Percentiles rank a stretch among this genome's conserved stretches.
Conservation (phyloP, 306 rosid genomes). For the Rubus idaeus region DNA sequence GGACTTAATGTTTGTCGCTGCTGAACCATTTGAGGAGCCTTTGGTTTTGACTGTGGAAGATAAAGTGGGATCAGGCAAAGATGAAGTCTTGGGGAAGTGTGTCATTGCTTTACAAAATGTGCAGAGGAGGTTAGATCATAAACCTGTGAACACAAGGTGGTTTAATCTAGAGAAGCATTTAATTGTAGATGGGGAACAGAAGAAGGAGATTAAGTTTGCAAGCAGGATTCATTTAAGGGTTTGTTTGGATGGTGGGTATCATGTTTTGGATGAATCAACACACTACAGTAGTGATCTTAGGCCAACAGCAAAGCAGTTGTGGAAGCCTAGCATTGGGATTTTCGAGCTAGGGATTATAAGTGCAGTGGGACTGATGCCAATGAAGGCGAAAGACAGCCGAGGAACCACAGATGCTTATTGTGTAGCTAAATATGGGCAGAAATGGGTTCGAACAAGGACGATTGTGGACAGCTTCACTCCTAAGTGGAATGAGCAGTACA, state of each 20-base stretch:
- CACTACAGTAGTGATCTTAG: slow-evolving; percentile 90
- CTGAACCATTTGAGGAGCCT: slow-evolving; percentile 87
- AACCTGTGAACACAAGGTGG: slow-evolving; percentile 83
- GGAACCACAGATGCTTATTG: slow-evolving; percentile 83
- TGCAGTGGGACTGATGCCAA: slow-evolving; percentile 73
- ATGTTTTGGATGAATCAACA: slow-evolving; percentile 92
- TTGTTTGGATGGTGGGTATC: slow-evolving; percentile 94
- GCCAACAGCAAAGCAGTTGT: slow-evolving; percentile 88
- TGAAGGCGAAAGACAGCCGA: slow-evolving; percentile 76
- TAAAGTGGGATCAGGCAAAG: slow-evolving; percentile 62
- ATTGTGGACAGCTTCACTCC: slow-evolving; percentile 66
- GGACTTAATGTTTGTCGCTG: slow-evolving; percentile 75
- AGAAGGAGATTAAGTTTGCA: slow-evolving; percentile 72
- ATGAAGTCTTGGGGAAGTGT: slow-evolving; percentile 77
- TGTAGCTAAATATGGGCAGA: slow-evolving; percentile 86
- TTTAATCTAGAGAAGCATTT: slow-evolving; percentile 76
- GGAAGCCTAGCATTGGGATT: slow-evolving; percentile 77
- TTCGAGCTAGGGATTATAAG: slow-evolving; percentile 81
- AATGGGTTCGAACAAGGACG: slow-evolving; percentile 87
- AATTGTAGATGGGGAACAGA: slow-evolving; percentile 59
- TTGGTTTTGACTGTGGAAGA: slow-evolving; percentile 76
- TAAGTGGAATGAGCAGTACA: slow-evolving; percentile 89
- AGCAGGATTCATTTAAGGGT: slow-evolving; percentile 81
- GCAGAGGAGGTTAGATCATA: slow-evolving; percentile 82
- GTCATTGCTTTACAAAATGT: slow-evolving; percentile 66